These are phyloP conservation scores for Seminavis robusta DNA, from an alignment of 108 stramenopile species.

Conservation along the genomic window DNA sequence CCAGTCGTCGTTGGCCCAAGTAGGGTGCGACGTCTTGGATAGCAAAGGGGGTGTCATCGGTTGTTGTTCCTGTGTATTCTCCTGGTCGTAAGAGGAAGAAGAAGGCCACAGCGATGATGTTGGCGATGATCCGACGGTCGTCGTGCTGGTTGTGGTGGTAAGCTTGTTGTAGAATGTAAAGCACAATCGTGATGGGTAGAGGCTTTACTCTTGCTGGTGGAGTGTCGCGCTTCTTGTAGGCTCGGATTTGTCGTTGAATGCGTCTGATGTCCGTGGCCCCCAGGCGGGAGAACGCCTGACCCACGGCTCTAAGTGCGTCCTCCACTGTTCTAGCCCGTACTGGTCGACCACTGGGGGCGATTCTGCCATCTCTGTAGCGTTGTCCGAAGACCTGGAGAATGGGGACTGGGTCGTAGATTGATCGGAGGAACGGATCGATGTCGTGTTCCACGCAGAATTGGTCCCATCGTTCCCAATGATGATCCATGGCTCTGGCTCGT, in stretches of 20 bases:
- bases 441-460: neutral
- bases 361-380: constrained; percentile 13
- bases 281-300: constrained; percentile 23
- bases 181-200: constrained; percentile 11
- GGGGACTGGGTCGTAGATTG: constrained; percentile 18
- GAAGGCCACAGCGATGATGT: constrained; percentile 24
- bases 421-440: constrained; percentile 25
- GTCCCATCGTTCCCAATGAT: constrained; percentile 11
- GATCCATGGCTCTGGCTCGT: neutral
- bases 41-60: constrained; percentile 12
- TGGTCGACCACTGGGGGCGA: constrained; percentile 18
- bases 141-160: too few relatives aligned
- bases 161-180: neutral
- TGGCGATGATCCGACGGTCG: neutral
- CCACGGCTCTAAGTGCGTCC: constrained; percentile 14
- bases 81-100: constrained; percentile 48
- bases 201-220: constrained; percentile 39
- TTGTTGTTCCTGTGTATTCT: constrained; percentile 20
- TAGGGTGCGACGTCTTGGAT: constrained; percentile 16
- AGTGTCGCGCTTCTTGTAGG: constrained; percentile 26
- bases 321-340: constrained; percentile 21
- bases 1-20: constrained; percentile 8
- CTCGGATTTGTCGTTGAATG: constrained; percentile 3
- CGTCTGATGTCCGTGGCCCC: constrained; percentile 31
- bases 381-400: constrained; percentile 39